These are phyloP conservation scores for Salvia sclarea DNA, from an alignment of 305 asterid genomes.

Conservation along the genomic window DNA sequence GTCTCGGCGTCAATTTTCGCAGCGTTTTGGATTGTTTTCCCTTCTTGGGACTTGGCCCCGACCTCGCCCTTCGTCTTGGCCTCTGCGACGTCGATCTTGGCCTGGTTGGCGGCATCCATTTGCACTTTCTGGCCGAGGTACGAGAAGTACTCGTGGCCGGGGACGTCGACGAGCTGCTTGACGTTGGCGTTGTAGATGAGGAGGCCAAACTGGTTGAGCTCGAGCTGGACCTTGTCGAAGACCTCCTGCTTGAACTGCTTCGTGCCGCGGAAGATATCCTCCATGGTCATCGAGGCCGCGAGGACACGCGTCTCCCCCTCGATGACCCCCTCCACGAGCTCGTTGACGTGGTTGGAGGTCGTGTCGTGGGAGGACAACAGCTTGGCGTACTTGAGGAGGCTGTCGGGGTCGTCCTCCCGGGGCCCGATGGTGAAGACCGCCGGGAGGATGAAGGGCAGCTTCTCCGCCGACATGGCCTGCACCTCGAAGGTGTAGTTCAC, in stretches of 20 bases:
- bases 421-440: constrained; percentile 83
- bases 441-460: constrained; percentile 65
- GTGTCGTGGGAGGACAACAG: constrained; percentile 66
- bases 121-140: constrained; percentile 62
- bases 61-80: constrained; percentile 50
- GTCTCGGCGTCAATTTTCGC: constrained; percentile 66
- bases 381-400: constrained; percentile 56
- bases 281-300: constrained; percentile 74
- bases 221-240: constrained; percentile 59
- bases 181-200: constrained; percentile 67
- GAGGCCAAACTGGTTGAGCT: constrained; percentile 59
- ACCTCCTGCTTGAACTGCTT: constrained; percentile 60
- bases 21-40: constrained; percentile 51
- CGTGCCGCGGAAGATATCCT: constrained; percentile 53
- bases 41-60: constrained; percentile 17
- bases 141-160: constrained; percentile 63
- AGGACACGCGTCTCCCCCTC: constrained; percentile 75
- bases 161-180: constrained; percentile 64
- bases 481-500: constrained; percentile 75
- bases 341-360: constrained; percentile 53
- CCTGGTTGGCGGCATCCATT: constrained; percentile 73
- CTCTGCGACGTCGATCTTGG: constrained; percentile 55
- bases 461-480: constrained; percentile 77
- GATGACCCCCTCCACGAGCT: constrained; percentile 60
- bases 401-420: constrained; percentile 37